phyloP scores from a whole-genome alignment of 768 basidiomycete genomes.

The Hirschioporus abietinus region DNA sequence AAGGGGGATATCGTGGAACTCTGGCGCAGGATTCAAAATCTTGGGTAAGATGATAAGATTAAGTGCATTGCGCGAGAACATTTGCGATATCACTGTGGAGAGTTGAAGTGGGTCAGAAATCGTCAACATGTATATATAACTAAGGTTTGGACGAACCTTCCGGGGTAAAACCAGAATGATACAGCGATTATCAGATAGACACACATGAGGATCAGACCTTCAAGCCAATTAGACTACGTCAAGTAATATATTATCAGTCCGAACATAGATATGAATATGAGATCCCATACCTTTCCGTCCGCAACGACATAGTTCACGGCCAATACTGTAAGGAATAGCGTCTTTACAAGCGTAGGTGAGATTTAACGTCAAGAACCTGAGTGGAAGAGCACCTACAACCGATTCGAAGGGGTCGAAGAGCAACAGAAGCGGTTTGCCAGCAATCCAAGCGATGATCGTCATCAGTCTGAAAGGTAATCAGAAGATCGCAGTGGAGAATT shows the following conservation, averaged over 20 bases:
- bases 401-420: conserved; percentile 91
- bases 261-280: too few species aligned
- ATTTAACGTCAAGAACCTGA: conserved; percentile 25
- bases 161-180: conserved; percentile 61
- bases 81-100: not conserved
- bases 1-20: too few species aligned
- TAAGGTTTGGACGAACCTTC: conserved; percentile 4
- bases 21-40: too few species aligned
- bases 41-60: conserved; percentile 3
- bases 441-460: conserved; percentile 71
- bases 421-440: conserved; percentile 74
- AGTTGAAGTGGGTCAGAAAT: not conserved
- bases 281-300: not conserved
- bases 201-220: conserved; percentile 78
- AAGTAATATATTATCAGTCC: conserved; percentile 19
- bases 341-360: conserved; percentile 43
- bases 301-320: not conserved
- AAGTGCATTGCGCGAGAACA: conserved; percentile 1
- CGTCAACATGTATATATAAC: not conserved
- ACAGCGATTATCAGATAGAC: conserved; percentile 70
- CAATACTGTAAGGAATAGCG: conserved; percentile 19
- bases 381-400: conserved; percentile 39
- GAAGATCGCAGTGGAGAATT: not conserved
- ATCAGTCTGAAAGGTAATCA: conserved; percentile 48
- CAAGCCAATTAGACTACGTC: conserved; percentile 83